Evolutionary conservation across 768 basidiomycete species (phyloP), one percentile per base, ranked within the genome.

Genomic region (Suillus placidus): DNA sequence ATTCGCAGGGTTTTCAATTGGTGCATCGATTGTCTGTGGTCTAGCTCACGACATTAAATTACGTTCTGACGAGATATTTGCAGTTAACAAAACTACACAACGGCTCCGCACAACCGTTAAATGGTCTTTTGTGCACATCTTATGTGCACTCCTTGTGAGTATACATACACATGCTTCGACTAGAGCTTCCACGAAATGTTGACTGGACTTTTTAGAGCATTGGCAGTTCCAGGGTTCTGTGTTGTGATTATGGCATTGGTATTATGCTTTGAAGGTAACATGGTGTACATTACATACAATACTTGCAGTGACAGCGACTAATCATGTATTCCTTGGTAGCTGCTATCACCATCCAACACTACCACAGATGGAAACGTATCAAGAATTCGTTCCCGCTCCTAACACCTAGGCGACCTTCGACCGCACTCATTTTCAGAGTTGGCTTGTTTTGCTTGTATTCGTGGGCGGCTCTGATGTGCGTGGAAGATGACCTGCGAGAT

Each of bases 101-200:
- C 42, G 64, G 63, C 40, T 58, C 65, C 2, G 68, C 75, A 45
- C 42, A 3, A 64, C 62, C 65, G 20, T 71, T 73, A 54, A 86
- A 85, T 71, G 82, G 83, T 38, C 68, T 88, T 52, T 87, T 86
- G 73, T 88, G 87, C 69, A 78, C 79, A 18, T 70, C 80, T n/a
- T 67, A 71, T 26, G 66, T 68, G 12, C 67, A 71, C 43, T 67
- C 70, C 54, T 72, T 80, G 85, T 86, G 64, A 63, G 84, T 74
- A 55, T 62, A 64, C 60, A 45, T 34, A 23, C 42, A 13, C 47
- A 18, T 47, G 4, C 23, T 12, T 51, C 62, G 34, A 35, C 16
- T 57, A 35, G 45, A 8, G 32, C 30, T 64, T 64, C 65, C 63
- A 35, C 32, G 61, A 51, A 57, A 47, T 51, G 42, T 65, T 75